Conservation (phyloP, 148 eudicot genomes). For the Mesembryanthemum crystallinum region DNA sequence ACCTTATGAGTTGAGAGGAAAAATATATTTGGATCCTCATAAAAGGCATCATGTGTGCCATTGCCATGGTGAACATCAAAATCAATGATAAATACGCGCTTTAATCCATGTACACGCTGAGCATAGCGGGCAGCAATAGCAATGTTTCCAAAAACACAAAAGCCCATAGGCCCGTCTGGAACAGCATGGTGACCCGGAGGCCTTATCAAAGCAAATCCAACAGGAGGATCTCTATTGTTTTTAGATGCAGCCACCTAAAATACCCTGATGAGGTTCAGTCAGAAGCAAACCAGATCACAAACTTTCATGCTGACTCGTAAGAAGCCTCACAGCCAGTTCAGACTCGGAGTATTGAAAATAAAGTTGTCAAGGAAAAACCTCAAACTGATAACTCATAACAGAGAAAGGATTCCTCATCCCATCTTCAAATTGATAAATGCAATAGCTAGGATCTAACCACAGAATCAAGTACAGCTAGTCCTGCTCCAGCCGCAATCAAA, state of each 20-base stretch:
- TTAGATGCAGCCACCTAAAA: conserved; percentile 77
- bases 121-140: conserved; percentile 95
- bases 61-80: conserved; percentile 98
- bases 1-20: conserved; percentile 96
- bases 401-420: not conserved
- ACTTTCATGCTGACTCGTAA: not conserved
- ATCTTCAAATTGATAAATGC: conserved; percentile 1
- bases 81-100: conserved; percentile 88
- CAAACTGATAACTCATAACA: not conserved
- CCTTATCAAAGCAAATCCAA: conserved; percentile 82
- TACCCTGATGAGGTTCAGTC: conserved; percentile 29
- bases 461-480: conserved; percentile 78
- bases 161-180: conserved; percentile 96
- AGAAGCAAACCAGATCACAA: conserved; percentile 6
- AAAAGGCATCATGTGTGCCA: conserved; percentile 93
- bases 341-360: not conserved
- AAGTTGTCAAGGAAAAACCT: not conserved
- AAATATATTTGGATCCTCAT: conserved; percentile 85
- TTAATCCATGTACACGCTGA: conserved; percentile 75
- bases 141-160: conserved; percentile 91
- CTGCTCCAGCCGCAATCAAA: conserved; percentile 83
- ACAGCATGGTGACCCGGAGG: conserved; percentile 99
- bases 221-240: conserved; percentile 51
- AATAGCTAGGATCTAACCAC: conserved; percentile 66
- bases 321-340: not conserved